These are phyloP conservation scores for Nitzschia putrida DNA, from an alignment of 108 stramenopile species.

Conservation along the genomic window DNA sequence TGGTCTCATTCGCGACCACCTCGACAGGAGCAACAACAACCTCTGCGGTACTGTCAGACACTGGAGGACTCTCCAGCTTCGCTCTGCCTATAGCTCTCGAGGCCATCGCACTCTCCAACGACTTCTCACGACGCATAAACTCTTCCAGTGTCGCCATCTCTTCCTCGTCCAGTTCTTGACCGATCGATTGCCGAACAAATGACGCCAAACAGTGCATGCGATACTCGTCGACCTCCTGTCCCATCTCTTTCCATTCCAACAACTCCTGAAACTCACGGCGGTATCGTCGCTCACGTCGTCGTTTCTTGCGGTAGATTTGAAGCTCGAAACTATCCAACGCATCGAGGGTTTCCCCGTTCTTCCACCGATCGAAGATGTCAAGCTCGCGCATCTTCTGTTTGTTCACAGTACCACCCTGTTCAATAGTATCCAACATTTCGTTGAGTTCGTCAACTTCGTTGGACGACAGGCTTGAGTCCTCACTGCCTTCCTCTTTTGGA, in stretches of 20 bases:
- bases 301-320: constrained; percentile 5
- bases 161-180: constrained; percentile 12
- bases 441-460: constrained; percentile 27
- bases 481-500: background rate
- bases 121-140: constrained; percentile 8
- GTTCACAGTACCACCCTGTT: constrained; percentile 18
- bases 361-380: constrained; percentile 31
- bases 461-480: constrained; percentile 25
- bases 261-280: constrained; percentile 23
- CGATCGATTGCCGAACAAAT: constrained; percentile 20
- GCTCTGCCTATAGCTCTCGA: too few species aligned
- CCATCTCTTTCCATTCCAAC: constrained; percentile 21
- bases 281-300: constrained; percentile 13
- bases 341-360: constrained; percentile 29
- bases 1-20: background rate
- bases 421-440: constrained; percentile 13
- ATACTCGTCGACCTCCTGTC: constrained; percentile 20
- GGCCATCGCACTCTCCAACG: background rate
- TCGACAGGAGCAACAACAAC: background rate
- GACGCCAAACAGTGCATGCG: constrained; percentile 16
- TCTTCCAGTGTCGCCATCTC: constrained; percentile 2
- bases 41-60: background rate
- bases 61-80: too few species aligned
- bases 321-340: constrained; percentile 15
- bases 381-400: constrained; percentile 21